Evolutionary conservation across 148 eudicot genomes (phyloP).

Genomic region (Heliamphora exappendiculata): DNA sequence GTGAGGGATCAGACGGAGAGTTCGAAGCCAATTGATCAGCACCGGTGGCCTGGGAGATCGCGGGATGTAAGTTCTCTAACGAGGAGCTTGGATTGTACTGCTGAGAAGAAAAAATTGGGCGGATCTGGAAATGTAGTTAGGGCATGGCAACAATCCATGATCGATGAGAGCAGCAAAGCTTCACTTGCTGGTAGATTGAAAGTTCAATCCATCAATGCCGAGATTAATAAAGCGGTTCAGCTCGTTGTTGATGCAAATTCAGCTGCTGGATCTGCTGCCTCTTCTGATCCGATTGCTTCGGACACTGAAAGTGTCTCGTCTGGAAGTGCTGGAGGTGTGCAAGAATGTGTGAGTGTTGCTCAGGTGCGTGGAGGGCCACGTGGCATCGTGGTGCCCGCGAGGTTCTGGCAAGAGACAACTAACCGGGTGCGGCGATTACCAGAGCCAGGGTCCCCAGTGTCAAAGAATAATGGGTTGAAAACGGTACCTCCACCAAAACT

Average conservation of each 20-base stretch:
- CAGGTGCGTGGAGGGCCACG: conserved; percentile 33
- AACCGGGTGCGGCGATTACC: conserved; percentile 29
- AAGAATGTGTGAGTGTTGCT: conserved; percentile 18
- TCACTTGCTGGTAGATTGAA: conserved; percentile 18
- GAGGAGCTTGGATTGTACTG: conserved; percentile 62
- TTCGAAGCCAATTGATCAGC: conserved; percentile 37
- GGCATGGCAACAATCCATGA: conserved; percentile 39
- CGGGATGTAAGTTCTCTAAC: conserved; percentile 31
- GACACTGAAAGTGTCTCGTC: conserved; percentile 62
- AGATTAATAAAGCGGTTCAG: conserved; percentile 6
- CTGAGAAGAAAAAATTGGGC: conserved; percentile 30
- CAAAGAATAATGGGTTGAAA: conserved; percentile 21
- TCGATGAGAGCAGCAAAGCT: conserved; percentile 18
- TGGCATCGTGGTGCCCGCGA: conserved; percentile 50
- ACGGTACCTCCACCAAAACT: conserved; percentile 23
- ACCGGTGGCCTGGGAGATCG: conserved; percentile 71
- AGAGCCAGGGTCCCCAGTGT: conserved; percentile 45
- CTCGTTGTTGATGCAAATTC: conserved; percentile 17
- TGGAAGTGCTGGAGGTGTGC: conserved; percentile 26
- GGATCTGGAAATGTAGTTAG: conserved; percentile 50
- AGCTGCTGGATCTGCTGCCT: conserved; percentile 19
- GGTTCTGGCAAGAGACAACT: conserved; percentile 49
- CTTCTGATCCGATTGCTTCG: conserved; percentile 29
- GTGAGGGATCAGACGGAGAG: conserved; percentile 39
- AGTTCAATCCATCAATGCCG: conserved; percentile 8